These are phyloP conservation scores for Cladosporium sp. DNA, from an alignment of 2,329 filamentous ascomycete species.

Conservation along the genomic window DNA sequence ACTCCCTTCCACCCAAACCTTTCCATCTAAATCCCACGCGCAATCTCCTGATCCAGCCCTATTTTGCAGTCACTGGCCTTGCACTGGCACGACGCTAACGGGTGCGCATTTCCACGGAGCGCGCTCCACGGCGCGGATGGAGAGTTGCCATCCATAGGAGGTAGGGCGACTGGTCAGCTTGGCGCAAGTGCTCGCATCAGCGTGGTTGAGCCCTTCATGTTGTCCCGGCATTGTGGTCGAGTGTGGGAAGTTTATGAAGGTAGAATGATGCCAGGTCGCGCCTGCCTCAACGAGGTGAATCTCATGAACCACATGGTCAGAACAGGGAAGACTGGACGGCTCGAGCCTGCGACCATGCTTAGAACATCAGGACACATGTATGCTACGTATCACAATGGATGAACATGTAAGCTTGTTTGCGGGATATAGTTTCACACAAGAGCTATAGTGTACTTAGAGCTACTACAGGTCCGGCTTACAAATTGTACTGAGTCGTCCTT, in stretches of 20 bases:
- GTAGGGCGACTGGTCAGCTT: neutral
- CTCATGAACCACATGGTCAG: too few relatives aligned
- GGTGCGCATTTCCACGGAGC: conserved; percentile 11
- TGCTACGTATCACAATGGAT: neutral
- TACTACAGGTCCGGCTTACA: conserved; percentile 1
- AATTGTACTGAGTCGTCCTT: conserved; percentile 8
- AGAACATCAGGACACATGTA: neutral
- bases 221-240: neutral
- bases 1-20: neutral
- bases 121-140: neutral
- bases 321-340: too few relatives aligned
- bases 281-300: neutral
- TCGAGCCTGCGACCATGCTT: neutral
- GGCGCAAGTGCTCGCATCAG: neutral
- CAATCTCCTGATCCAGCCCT: neutral
- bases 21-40: neutral
- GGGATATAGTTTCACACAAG: neutral
- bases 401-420: neutral
- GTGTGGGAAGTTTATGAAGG: neutral
- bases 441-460: neutral
- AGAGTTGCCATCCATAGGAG: neutral
- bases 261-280: neutral
- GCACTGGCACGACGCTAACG: neutral
- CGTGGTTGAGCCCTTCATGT: neutral
- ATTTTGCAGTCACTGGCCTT: neutral